These are phyloP conservation scores for Mycena crocata DNA, from an alignment of 768 basidiomycete genomes.

Conservation along the genomic window DNA sequence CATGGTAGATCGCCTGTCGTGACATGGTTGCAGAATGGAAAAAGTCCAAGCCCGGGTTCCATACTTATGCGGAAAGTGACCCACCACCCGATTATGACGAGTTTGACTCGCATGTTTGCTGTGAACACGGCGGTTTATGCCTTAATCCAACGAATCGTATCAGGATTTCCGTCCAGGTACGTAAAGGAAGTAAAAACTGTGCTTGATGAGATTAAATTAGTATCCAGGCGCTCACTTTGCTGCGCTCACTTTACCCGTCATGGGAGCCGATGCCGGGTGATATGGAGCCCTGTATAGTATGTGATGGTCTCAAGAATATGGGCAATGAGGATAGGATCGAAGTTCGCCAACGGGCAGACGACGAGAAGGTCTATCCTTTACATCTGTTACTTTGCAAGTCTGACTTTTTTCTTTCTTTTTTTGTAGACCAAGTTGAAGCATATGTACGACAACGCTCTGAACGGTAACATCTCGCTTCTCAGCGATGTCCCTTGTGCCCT, in stretches of 20 bases:
- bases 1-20: conserved; percentile 12
- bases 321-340: conserved; percentile 74
- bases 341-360: conserved; percentile 74
- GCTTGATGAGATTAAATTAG: conserved; percentile 23
- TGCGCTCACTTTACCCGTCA: conserved; percentile 69
- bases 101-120: conserved; percentile 70
- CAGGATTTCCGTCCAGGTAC: conserved; percentile 73
- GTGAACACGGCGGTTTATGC: conserved; percentile 76
- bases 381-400: conserved; percentile 23
- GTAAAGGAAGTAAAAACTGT: conserved; percentile 39
- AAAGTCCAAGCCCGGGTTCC: conserved; percentile 81
- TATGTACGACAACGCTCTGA: conserved; percentile 68
- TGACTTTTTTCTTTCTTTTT: conserved; percentile 19
- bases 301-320: conserved; percentile 64
- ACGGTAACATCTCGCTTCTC: conserved; percentile 56
- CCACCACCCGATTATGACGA: conserved; percentile 73
- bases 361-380: conserved; percentile 73
- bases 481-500: conserved; percentile 67
- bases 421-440: conserved; percentile 70
- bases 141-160: conserved; percentile 66
- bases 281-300: conserved; percentile 69
- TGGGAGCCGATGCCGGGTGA: conserved; percentile 70
- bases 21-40: conserved; percentile 72
- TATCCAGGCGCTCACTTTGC: conserved; percentile 64
- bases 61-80: conserved; percentile 65